Conservation (phyloP, 2,329 filamentous ascomycete species). For the Colletotrichum salicis region DNA sequence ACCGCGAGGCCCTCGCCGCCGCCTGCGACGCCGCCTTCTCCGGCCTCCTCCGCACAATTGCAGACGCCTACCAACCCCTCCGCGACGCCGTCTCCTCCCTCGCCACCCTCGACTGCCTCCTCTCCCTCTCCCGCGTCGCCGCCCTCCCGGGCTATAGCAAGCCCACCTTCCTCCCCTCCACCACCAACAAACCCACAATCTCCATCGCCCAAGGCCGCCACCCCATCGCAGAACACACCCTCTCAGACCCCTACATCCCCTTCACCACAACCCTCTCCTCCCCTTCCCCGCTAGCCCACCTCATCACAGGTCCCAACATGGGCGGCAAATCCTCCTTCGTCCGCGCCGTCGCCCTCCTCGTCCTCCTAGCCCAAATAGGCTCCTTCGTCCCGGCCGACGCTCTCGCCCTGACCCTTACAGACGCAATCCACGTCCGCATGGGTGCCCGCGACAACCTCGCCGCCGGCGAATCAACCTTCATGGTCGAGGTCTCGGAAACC, state of each 20-base stretch:
- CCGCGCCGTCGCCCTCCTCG: constrained; percentile 88
- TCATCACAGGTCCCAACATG: constrained; percentile 98
- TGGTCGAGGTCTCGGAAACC: constrained; percentile 96
- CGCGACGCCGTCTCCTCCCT: constrained; percentile 89
- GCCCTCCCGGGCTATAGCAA: constrained; percentile 88
- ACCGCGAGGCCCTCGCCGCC: constrained; percentile 91
- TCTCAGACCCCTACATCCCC: constrained; percentile 88
- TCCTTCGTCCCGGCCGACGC: constrained; percentile 88
- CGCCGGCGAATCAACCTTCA: constrained; percentile 94
- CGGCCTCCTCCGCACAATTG: constrained; percentile 77
- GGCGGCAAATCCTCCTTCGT: constrained; percentile 99
- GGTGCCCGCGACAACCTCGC: constrained; percentile 97
- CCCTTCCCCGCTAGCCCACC: constrained; percentile 75
- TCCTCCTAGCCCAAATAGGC: constrained; percentile 94
- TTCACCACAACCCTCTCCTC: constrained; percentile 83
- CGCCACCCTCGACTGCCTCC: constrained; percentile 87
- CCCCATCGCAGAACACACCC: constrained; percentile 93
- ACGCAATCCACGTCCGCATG: constrained; percentile 95
- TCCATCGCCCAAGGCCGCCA: constrained; percentile 82
- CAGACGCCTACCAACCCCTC: constrained; percentile 82
- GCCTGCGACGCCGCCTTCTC: constrained; percentile 89
- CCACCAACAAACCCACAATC: constrained; percentile 73
- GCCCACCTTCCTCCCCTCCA: constrained; percentile 73
- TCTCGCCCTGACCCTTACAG: constrained; percentile 81
- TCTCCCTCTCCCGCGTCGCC: constrained; percentile 87